Evolutionary conservation across 2,329 filamentous ascomycete genomes (phyloP).

Genomic region (Blastomyces parvus): DNA sequence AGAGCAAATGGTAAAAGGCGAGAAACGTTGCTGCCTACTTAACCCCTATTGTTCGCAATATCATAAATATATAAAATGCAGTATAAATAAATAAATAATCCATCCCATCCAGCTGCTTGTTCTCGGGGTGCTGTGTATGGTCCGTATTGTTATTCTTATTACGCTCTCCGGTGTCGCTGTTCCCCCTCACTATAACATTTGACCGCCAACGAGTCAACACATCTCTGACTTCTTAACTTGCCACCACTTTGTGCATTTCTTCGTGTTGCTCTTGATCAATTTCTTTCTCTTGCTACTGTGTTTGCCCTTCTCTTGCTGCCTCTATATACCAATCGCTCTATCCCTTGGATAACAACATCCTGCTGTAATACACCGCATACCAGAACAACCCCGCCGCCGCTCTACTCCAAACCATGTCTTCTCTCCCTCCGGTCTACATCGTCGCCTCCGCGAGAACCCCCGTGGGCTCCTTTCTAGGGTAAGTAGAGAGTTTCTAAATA

Average conservation of each 20-base stretch:
- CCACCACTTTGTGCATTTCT: background rate
- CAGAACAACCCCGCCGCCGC: background rate
- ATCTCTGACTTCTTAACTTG: background rate
- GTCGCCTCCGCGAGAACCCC: conserved; percentile 86
- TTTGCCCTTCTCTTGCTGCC: background rate
- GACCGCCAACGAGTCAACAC: too few relatives aligned
- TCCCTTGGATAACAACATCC: background rate
- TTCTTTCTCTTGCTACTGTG: background rate
- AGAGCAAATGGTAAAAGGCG: background rate
- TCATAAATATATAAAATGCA: too few relatives aligned
- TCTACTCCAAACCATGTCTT: conserved; percentile 33
- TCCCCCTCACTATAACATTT: too few relatives aligned
- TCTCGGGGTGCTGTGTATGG: too few relatives aligned
- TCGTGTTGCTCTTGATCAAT: background rate
- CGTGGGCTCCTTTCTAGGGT: conserved; percentile 91
- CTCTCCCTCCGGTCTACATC: conserved; percentile 84
- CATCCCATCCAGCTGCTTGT: too few relatives aligned
- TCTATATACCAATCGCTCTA: background rate
- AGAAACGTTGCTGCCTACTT: conserved; percentile 3
- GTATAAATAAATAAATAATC: too few relatives aligned
- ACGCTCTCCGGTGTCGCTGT: too few relatives aligned
- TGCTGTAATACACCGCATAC: background rate
- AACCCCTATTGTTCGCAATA: background rate
- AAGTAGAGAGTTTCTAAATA: conserved; percentile 25
- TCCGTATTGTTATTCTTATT: too few relatives aligned